Evolutionary conservation across 2,329 filamentous ascomycete genomes (phyloP).

Genomic region (Fusarium austroafricanum): DNA sequence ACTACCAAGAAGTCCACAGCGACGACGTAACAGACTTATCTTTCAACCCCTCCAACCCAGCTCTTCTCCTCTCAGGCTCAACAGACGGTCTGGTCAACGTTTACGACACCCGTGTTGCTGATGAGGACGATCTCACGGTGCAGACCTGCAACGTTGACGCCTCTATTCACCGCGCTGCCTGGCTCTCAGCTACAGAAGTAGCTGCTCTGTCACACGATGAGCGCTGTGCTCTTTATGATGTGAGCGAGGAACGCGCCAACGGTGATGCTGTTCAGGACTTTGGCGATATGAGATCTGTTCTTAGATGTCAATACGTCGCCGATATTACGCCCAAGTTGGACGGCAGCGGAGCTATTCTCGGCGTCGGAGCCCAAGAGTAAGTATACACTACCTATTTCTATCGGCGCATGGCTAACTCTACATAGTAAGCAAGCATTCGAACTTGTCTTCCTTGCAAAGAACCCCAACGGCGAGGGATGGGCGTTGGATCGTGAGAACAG

Average conservation of each 20-base stretch:
- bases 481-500: slow-evolving; percentile 64
- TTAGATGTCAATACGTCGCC: slow-evolving; percentile 80
- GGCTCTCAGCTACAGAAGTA: slow-evolving; percentile 72
- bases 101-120: slow-evolving; percentile 75
- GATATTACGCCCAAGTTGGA: slow-evolving; percentile 72
- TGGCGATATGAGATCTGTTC: slow-evolving; percentile 74
- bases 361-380: slow-evolving; percentile 75
- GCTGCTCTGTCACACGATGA: slow-evolving; percentile 84
- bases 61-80: slow-evolving; percentile 78
- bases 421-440: slow-evolving; percentile 67
- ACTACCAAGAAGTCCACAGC: slow-evolving; percentile 74
- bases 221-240: slow-evolving; percentile 77
- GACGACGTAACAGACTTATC: slow-evolving; percentile 72
- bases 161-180: slow-evolving; percentile 80
- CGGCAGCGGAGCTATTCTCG: slow-evolving; percentile 69
- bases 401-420: slow-evolving; percentile 23
- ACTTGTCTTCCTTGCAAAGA: slow-evolving; percentile 68
- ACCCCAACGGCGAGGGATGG: slow-evolving; percentile 59
- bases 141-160: slow-evolving; percentile 83
- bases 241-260: slow-evolving; percentile 71
- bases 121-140: slow-evolving; percentile 81
- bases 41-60: slow-evolving; percentile 70
- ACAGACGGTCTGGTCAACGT: slow-evolving; percentile 85
- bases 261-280: slow-evolving; percentile 68
- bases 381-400: slow-evolving; percentile 52